Evolutionary conservation across 345 rosid genomes (phyloP), one percentile per base, ranked within the genome.

Genomic region (Leavenworthia alabamica): DNA sequence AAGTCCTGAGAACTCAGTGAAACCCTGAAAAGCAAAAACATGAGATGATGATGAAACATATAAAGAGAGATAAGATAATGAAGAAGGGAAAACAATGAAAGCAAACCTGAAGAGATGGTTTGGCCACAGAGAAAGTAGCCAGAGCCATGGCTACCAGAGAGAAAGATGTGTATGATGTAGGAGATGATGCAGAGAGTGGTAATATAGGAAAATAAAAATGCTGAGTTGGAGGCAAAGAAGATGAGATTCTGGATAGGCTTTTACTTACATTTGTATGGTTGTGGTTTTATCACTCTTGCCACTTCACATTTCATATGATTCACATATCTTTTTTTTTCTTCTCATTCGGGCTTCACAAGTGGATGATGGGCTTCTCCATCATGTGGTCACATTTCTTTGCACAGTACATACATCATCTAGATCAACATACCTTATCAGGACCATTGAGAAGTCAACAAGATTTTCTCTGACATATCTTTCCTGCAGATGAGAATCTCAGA

Each of bases 161-260:
- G 51, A 64, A 35, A 57, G 28, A 9, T 50, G 49, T 51, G 60
- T 64, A 44, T 9, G 23, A 7, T 40, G 60, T 57, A 56, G 5
- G 68, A 62, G 69, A 28, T 2, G 67, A 65, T 45, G 49, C 50
- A 64, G 37, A 22, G 57, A 60, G 14, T 54, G 10, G 67, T 64
- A 59, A 59, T 47, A 49, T 67, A 74, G 62, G 55, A 53, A 41
- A 26, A 66, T 4, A 40, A 32, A 31, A 20, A 56, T 50, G 62
- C 67, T 53, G 66, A 65, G 73, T 55, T 71, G 73, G 68, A 51
- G 36, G 37, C 68, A 31, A 78, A 60, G 76, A 79, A 84, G 96
- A 88, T 91, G 72, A 84, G 96, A 86, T 82, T 83, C 19, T 75
- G 86, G 96, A 91, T 91, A 91, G 90, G 94, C 80, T 78, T 82